Base-by-base conservation (phyloP, 352 stramenopile genomes). In the Phytophthora agathidicida region DNA sequence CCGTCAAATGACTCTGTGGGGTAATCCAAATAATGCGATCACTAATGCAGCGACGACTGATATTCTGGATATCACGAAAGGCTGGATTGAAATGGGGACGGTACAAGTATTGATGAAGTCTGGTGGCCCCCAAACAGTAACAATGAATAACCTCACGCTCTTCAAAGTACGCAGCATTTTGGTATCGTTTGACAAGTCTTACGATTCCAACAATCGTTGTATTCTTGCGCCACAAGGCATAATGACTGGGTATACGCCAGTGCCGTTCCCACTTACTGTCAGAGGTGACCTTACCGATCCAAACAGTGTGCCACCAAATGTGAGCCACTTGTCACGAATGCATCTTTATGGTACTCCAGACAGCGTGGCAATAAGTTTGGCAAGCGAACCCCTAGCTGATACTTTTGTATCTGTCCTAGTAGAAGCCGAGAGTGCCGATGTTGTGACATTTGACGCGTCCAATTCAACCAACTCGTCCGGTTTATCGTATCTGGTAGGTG, bases 261-360 rank as follows among this genome's bases (percentile, higher is more conserved):
- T 86, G 11, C 68, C 63, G 7, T 89, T 89, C 39, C 77, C 80
- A 23, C 50, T 89, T 13, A 10, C 60, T 22, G 45, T 78, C 7
- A 65, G 80, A 47, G 80, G 80, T 5, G 77, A 89, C 23, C 20
- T 88, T 17, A 47, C 45, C 0, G 65, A 33, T 38, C 11, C 47
- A 13, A 32, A 85, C 24, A 75, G 66, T 2, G 65, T 85, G 0
- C 37, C 70, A 11, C 77, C 75, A 2, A 31, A 23, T 1, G 26
- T 63, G 3, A 89, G 77, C 19, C 58, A 50, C 14, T 58, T 86
- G 16, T 89, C 78, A 16, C 66, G 77, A 23, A 92, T 88, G 76
- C 82, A 92, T 36, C 37, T 72, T 23, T 65, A 58, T 46, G 82
- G 82, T 2, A 44, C 33, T 9, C 39, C 47, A 0, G 66, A 66